phyloP scores from a whole-genome alignment of 495 filamentous ascomycete species.

The Penicillium subrubescens region DNA sequence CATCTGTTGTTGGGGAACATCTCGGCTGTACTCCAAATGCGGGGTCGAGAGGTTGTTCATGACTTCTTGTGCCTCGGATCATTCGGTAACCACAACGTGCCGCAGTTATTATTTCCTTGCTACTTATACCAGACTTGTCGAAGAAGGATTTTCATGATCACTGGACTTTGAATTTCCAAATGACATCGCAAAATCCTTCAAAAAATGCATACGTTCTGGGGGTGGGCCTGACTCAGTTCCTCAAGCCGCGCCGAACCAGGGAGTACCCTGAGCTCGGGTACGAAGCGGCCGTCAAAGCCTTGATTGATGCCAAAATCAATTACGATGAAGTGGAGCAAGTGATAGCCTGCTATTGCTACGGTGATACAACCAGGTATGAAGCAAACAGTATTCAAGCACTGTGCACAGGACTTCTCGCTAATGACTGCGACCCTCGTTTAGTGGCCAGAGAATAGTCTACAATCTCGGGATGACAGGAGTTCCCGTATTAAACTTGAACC shows the following conservation, averaged over 20 bases:
- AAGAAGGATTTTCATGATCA: neutral
- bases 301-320: slow-evolving; percentile 82
- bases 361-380: slow-evolving; percentile 64
- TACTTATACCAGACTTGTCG: neutral
- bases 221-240: slow-evolving; percentile 26
- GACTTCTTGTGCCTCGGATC: slow-evolving; percentile 13
- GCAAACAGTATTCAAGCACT: neutral
- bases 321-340: slow-evolving; percentile 87
- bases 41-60: neutral
- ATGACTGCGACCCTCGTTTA: slow-evolving; percentile 55
- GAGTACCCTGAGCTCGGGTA: slow-evolving; percentile 29
- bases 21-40: slow-evolving; percentile 4
- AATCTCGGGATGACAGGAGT: slow-evolving; percentile 90
- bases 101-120: neutral
- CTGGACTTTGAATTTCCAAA: neutral
- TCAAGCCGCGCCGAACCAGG: slow-evolving; percentile 27
- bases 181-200: slow-evolving; percentile 5
- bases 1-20: neutral
- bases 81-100: slow-evolving; percentile 12
- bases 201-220: slow-evolving; percentile 22
- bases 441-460: slow-evolving; percentile 78
- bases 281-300: slow-evolving; percentile 58
- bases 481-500: slow-evolving; percentile 86
- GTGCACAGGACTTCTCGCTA: neutral
- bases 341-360: slow-evolving; percentile 86